Evolutionary conservation across 1,284 basidiomycete species (phyloP).

Genomic region (Sphagnurus paluster): DNA sequence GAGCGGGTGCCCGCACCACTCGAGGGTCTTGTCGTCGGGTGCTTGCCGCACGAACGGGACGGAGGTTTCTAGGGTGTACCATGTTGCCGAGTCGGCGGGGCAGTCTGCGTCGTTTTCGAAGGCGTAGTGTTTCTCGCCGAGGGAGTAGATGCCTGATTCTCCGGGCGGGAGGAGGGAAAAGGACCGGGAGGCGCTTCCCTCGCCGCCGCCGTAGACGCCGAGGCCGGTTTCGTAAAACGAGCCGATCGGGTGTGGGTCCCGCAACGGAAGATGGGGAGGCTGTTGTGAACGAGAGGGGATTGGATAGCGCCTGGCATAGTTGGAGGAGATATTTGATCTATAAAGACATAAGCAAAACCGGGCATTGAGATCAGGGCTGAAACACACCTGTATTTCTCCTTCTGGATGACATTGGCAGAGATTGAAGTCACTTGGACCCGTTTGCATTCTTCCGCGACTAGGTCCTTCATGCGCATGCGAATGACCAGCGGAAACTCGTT

Average conservation of each 20-base stretch:
- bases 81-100: slow-evolving; percentile 34
- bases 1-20: slow-evolving; percentile 44
- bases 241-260: slow-evolving; percentile 50
- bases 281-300: slow-evolving; percentile 55
- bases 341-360: not conserved
- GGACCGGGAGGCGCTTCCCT: slow-evolving; percentile 34
- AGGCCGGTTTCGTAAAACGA: slow-evolving; percentile 57
- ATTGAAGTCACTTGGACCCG: slow-evolving; percentile 57
- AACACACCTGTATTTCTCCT: slow-evolving; percentile 63
- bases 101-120: slow-evolving; percentile 39
- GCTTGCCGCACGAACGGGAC: slow-evolving; percentile 45
- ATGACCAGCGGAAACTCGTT: slow-evolving; percentile 52
- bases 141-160: slow-evolving; percentile 44
- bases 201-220: slow-evolving; percentile 25
- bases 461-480: slow-evolving; percentile 56
- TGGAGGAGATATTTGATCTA: slow-evolving; percentile 40
- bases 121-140: slow-evolving; percentile 45
- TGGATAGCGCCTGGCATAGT: slow-evolving; percentile 49
- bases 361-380: not conserved
- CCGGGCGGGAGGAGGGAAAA: slow-evolving; percentile 55
- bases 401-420: slow-evolving; percentile 55
- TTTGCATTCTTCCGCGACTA: slow-evolving; percentile 46
- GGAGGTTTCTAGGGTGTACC: slow-evolving; percentile 61
- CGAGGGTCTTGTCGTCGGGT: slow-evolving; percentile 26
- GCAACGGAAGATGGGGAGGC: slow-evolving; percentile 61